These are phyloP conservation scores for Pseudoperonospora humuli DNA, from an alignment of 352 stramenopile species.

Conservation along the genomic window DNA sequence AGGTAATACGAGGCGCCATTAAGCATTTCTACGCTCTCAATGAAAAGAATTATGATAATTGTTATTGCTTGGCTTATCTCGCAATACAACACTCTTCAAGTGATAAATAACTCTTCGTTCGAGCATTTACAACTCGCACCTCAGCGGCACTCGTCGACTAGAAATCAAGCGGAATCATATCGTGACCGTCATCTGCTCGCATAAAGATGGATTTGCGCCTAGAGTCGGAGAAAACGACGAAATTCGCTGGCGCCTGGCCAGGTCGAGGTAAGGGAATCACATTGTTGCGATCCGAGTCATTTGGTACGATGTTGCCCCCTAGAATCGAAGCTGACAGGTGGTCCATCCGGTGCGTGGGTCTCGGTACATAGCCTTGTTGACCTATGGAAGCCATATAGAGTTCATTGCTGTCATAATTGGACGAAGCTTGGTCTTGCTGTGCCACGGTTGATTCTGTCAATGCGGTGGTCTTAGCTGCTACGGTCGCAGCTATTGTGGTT, in stretches of 20 bases:
- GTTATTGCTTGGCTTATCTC: no score
- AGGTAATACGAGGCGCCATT: no score
- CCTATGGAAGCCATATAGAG: constrained; percentile 6
- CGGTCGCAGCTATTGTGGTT: constrained; percentile 17
- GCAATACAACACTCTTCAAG: constrained; percentile 16
- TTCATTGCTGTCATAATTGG: constrained; percentile 12
- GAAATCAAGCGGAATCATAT: constrained; percentile 36
- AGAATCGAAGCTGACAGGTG: constrained; percentile 15
- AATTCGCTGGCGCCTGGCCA: constrained; percentile 10
- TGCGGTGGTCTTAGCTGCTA: constrained; percentile 15
- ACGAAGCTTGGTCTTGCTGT: not conserved
- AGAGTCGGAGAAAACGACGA: constrained; percentile 31
- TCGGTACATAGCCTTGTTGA: constrained; percentile 14
- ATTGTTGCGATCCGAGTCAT: constrained; percentile 21
- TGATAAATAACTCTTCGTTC: constrained; percentile 37
- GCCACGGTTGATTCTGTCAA: not conserved
- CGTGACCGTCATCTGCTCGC: constrained; percentile 23
- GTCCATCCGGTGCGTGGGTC: constrained; percentile 14
- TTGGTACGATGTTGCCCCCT: constrained; percentile 6
- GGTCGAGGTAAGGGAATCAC: constrained; percentile 24
- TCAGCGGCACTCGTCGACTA: constrained; percentile 12
- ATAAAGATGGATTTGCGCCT: constrained; percentile 32
- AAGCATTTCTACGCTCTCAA: no score
- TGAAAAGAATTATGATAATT: no score
- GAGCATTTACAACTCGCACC: constrained; percentile 21